phyloP scores from a whole-genome alignment of 2,329 filamentous ascomycete species.

The Xylaria hypoxylon region DNA sequence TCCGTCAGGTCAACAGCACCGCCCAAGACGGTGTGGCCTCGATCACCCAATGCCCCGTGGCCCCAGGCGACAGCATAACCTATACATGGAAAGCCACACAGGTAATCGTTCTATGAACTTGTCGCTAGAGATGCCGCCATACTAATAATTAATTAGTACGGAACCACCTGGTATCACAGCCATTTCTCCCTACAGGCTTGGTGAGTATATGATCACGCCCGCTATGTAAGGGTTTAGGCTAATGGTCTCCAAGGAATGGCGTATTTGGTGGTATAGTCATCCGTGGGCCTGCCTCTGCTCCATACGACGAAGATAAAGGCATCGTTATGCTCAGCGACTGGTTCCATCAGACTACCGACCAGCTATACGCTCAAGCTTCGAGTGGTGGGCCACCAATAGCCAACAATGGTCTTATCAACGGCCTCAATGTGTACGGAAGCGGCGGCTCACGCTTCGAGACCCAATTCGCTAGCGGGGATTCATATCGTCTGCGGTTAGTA shows the following conservation, averaged over 20 bases:
- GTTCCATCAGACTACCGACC: constrained; percentile 60
- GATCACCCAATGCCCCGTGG: constrained; percentile 62
- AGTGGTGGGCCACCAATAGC: constrained; percentile 51
- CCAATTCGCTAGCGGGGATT: constrained; percentile 56
- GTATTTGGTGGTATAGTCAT: constrained; percentile 67
- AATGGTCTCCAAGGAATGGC: constrained; percentile 42
- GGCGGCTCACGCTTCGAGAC: constrained; percentile 54
- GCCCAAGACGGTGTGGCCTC: constrained; percentile 67
- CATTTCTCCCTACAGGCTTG: constrained; percentile 61
- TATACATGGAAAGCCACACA: constrained; percentile 67
- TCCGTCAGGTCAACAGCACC: constrained; percentile 66
- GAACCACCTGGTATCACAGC: constrained; percentile 70
- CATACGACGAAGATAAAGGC: constrained; percentile 73
- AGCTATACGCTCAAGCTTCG: constrained; percentile 49
- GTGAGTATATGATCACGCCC: constrained; percentile 30
- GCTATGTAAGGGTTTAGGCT: constrained; percentile 9
- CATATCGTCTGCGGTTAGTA: constrained; percentile 61
- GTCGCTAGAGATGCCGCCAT: background rate
- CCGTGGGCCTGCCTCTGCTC: constrained; percentile 66
- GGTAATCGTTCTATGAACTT: constrained; percentile 24
- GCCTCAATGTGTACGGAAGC: constrained; percentile 51
- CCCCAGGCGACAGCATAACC: constrained; percentile 63
- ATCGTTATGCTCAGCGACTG: constrained; percentile 69
- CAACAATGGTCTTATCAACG: constrained; percentile 57
- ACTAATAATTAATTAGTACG: constrained; percentile 55